These are phyloP conservation scores for Fusarium sarcochroum DNA, from an alignment of 2,329 filamentous ascomycete genomes.

Conservation along the genomic window DNA sequence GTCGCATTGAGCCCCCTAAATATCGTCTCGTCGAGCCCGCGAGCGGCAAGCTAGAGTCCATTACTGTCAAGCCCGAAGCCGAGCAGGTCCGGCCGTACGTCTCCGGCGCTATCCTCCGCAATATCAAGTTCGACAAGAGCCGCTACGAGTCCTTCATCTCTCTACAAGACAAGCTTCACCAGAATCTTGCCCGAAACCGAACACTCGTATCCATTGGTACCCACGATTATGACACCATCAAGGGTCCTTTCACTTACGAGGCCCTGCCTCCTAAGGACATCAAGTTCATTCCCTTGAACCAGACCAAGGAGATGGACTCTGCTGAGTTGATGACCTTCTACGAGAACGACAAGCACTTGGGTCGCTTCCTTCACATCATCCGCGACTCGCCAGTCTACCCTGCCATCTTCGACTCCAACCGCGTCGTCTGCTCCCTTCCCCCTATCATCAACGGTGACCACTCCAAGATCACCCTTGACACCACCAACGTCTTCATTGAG, in stretches of 20 bases:
- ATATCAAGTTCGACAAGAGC: slow-evolving; percentile 91
- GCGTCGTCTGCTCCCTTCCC: slow-evolving; percentile 90
- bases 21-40: slow-evolving; percentile 82
- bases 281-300: slow-evolving; percentile 91
- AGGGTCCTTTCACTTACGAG: slow-evolving; percentile 97
- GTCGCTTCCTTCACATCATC: slow-evolving; percentile 94
- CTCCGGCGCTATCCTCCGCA: slow-evolving; percentile 88
- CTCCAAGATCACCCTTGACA: slow-evolving; percentile 94
- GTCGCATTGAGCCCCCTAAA: slow-evolving; percentile 80
- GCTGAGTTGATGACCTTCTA: slow-evolving; percentile 95
- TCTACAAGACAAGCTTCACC: slow-evolving; percentile 97
- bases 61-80: slow-evolving; percentile 84
- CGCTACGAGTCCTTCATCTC: slow-evolving; percentile 98
- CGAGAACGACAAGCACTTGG: slow-evolving; percentile 92
- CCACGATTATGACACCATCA: slow-evolving; percentile 92
- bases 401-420: slow-evolving; percentile 92
- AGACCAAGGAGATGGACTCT: slow-evolving; percentile 88
- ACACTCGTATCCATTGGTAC: slow-evolving; percentile 98
- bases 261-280: slow-evolving; percentile 93
- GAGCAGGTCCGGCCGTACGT: slow-evolving; percentile 87
- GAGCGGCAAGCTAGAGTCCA: slow-evolving; percentile 80
- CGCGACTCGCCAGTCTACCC: slow-evolving; percentile 94
- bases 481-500: slow-evolving; percentile 96
- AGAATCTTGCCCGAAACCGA: slow-evolving; percentile 92
- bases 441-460: slow-evolving; percentile 98